Conservation (phyloP, 805 yeast genomes). For the Saccharomycopsis fermentans region DNA sequence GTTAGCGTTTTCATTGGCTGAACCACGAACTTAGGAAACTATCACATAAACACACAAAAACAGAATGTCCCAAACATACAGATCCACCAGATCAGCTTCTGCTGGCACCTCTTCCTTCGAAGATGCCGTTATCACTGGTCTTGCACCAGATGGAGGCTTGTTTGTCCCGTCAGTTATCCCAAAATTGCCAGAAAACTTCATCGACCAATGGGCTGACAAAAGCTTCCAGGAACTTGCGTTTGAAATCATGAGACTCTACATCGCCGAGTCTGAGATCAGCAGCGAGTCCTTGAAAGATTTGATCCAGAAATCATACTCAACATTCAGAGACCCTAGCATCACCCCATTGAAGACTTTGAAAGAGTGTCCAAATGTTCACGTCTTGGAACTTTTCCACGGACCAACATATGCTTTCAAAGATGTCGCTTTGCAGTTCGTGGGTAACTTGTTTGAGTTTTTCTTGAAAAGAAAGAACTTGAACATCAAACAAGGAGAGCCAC, state of each 20-base stretch:
- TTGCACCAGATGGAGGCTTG: conserved; percentile 95
- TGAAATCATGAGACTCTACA: conserved; percentile 73
- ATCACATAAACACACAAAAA: background rate
- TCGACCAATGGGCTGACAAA: conserved; percentile 59
- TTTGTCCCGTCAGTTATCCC: conserved; percentile 85
- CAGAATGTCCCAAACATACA: conserved; percentile 44
- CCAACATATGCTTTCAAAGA: conserved; percentile 99
- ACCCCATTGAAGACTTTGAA: conserved; percentile 69
- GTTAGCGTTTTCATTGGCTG: too few species aligned
- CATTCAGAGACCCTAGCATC: conserved; percentile 80
- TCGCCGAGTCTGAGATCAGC: conserved; percentile 64
- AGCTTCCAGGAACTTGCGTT: conserved; percentile 82
- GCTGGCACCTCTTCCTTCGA: conserved; percentile 55
- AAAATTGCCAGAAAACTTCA: conserved; percentile 43
- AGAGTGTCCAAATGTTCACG: conserved; percentile 48
- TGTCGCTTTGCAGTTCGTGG: conserved; percentile 96
- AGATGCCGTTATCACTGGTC: conserved; percentile 77
- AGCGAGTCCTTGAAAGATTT: conserved; percentile 53
- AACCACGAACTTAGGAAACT: too few species aligned
- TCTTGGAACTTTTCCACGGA: conserved; percentile 94
- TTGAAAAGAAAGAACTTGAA: conserved; percentile 59
- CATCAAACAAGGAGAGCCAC: conserved; percentile 40
- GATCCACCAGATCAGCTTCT: conserved; percentile 65
- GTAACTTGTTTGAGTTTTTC: conserved; percentile 92
- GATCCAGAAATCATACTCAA: conserved; percentile 67